Percentiles rank a stretch among this genome's conserved stretches.
Evolutionary conservation across 2,329 filamentous ascomycete species (phyloP).

Genomic region (Phialocephala sp.): DNA sequence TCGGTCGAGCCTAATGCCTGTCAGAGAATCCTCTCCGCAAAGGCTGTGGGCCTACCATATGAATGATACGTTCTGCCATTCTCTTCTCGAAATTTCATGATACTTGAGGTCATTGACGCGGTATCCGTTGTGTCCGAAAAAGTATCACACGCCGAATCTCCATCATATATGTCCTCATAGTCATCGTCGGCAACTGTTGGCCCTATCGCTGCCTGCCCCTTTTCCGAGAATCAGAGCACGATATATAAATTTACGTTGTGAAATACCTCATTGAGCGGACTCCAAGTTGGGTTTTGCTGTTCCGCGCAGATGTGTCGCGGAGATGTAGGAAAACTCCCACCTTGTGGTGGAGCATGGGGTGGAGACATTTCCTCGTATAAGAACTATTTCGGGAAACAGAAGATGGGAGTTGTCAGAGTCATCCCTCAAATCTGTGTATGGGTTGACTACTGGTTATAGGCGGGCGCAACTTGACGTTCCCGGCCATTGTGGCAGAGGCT

Average conservation of each 20-base stretch:
- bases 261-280: slow-evolving; percentile 9
- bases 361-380: neutral
- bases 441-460: slow-evolving; percentile 5
- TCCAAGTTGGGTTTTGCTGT: slow-evolving; percentile 1
- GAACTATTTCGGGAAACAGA: neutral
- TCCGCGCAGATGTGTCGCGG: neutral
- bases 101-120: slow-evolving; percentile 35
- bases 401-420: neutral
- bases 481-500: neutral
- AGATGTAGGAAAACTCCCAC: neutral
- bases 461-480: too few relatives aligned
- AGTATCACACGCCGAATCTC: slow-evolving; percentile 27
- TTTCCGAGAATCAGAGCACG: neutral
- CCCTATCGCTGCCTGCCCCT: neutral
- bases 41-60: slow-evolving; percentile 14
- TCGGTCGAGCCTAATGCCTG: slow-evolving; percentile 22
- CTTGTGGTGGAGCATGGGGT: neutral
- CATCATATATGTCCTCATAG: slow-evolving; percentile 22
- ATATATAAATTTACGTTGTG: neutral
- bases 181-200: slow-evolving; percentile 17
- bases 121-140: slow-evolving; percentile 28
- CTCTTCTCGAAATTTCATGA: slow-evolving; percentile 34
- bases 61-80: slow-evolving; percentile 39
- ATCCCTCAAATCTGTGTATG: neutral
- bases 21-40: neutral